Evolutionary conservation across 495 filamentous ascomycete genomes (phyloP).

Genomic region (Lentithecium fluviatile): DNA sequence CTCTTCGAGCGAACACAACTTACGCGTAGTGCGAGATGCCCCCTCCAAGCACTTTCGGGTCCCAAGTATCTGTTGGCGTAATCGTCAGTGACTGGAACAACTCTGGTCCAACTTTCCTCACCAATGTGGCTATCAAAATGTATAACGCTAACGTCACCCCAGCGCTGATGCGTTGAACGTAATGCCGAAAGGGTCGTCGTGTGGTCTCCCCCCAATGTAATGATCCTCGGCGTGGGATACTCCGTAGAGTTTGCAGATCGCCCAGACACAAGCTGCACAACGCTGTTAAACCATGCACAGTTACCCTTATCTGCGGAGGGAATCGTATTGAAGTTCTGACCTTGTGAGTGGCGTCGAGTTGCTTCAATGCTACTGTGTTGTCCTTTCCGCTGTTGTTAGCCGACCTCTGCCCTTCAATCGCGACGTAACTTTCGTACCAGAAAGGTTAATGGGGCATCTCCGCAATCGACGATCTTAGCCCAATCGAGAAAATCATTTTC

Average conservation of each 20-base stretch:
- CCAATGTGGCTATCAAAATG: constrained; percentile 57
- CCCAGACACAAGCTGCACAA: constrained; percentile 37
- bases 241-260: constrained; percentile 34
- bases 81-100: background rate
- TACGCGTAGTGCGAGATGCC: constrained; percentile 54
- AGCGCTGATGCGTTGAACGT: constrained; percentile 47
- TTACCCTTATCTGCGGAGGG: too few relatives aligned
- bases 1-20: constrained; percentile 15
- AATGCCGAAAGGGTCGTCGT: constrained; percentile 53
- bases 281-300: background rate
- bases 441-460: constrained; percentile 53
- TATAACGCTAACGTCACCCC: constrained; percentile 53
- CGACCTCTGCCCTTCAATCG: background rate
- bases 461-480: constrained; percentile 54
- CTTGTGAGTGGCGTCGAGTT: constrained; percentile 51
- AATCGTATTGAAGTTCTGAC: constrained; percentile 27
- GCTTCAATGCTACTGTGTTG: constrained; percentile 53
- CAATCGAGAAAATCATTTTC: constrained; percentile 49
- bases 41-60: constrained; percentile 50
- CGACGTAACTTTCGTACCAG: constrained; percentile 33
- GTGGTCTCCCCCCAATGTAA: constrained; percentile 55
- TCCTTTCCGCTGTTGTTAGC: constrained; percentile 38
- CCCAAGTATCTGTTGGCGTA: constrained; percentile 49
- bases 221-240: constrained; percentile 46
- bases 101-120: constrained; percentile 24